Evolutionary conservation across 2,329 filamentous ascomycete species (phyloP).

Genomic region (Aschersonia sp.): DNA sequence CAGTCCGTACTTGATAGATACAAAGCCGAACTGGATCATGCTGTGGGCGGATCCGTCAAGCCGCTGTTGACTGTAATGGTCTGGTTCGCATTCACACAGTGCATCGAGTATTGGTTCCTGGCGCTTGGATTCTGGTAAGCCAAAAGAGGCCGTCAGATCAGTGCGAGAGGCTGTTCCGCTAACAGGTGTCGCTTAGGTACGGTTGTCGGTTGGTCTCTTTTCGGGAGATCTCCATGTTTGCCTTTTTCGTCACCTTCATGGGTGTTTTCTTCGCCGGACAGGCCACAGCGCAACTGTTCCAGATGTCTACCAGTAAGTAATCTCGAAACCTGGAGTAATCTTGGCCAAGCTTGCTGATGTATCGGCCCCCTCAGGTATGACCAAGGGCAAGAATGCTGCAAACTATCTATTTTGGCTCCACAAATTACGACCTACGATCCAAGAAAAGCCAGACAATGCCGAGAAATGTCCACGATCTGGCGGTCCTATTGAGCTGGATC

Average conservation of each 20-base stretch:
- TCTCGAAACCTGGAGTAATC: background rate
- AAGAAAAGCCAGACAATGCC: conserved; percentile 31
- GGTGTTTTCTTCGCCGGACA: background rate
- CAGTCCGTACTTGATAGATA: conserved; percentile 17
- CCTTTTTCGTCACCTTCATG: conserved; percentile 17
- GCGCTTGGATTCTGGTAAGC: conserved; percentile 24
- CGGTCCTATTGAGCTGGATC: conserved; percentile 28
- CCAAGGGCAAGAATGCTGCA: conserved; percentile 31
- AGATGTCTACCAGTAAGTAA: conserved; percentile 27
- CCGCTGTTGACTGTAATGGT: conserved; percentile 19
- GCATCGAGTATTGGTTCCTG: conserved; percentile 22
- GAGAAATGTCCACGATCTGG: conserved; percentile 27
- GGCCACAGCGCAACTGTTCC: conserved; percentile 16
- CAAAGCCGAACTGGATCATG: conserved; percentile 14
- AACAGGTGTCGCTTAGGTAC: background rate
- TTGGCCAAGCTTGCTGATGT: background rate
- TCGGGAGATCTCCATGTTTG: conserved; percentile 33
- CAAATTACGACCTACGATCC: conserved; percentile 30
- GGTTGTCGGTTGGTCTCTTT: conserved; percentile 1
- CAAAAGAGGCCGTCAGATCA: background rate
- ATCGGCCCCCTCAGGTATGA: conserved; percentile 17
- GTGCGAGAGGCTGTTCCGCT: conserved; percentile 3
- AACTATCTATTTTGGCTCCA: conserved; percentile 36
- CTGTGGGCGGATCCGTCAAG: conserved; percentile 13
- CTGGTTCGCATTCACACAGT: conserved; percentile 22